Percentiles rank a stretch among this genome's conserved stretches.
Evolutionary conservation across 305 asterid genomes (phyloP).

Genomic region (Solanum hybrid): DNA sequence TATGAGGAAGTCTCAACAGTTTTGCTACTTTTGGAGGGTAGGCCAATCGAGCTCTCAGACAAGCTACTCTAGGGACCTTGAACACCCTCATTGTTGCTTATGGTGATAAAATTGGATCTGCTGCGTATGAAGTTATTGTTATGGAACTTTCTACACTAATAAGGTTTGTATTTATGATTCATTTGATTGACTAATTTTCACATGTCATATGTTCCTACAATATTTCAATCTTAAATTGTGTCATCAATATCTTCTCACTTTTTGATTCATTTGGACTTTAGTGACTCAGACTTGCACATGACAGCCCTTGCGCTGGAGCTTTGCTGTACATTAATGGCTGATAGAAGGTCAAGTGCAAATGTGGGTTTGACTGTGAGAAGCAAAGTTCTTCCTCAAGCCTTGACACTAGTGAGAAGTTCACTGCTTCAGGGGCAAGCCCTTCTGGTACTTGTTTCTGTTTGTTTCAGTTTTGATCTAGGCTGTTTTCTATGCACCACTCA

Average conservation of each 20-base stretch:
- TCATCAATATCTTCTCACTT: slow-evolving; percentile 2
- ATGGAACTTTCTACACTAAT: slow-evolving; percentile 89
- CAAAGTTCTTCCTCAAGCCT: slow-evolving; percentile 94
- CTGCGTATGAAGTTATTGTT: slow-evolving; percentile 90
- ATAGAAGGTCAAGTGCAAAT: slow-evolving; percentile 81
- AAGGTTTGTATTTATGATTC: slow-evolving; percentile 40
- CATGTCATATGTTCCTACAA: neutral
- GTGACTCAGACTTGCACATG: slow-evolving; percentile 98
- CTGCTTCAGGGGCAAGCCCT: slow-evolving; percentile 99
- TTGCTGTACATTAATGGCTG: slow-evolving; percentile 93
- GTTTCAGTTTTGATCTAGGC: neutral
- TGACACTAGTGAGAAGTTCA: slow-evolving; percentile 75
- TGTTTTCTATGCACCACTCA: slow-evolving; percentile 8
- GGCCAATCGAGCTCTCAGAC: slow-evolving; percentile 97
- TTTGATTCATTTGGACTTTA: slow-evolving; percentile 25
- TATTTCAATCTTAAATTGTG: neutral
- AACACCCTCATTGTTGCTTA: slow-evolving; percentile 88
- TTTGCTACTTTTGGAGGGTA: slow-evolving; percentile 21
- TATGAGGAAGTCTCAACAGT: neutral
- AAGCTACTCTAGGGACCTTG: slow-evolving; percentile 90
- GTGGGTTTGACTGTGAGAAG: slow-evolving; percentile 85
- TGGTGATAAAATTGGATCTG: slow-evolving; percentile 83
- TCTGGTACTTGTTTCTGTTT: slow-evolving; percentile 44
- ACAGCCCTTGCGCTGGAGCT: slow-evolving; percentile 93
- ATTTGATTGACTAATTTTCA: neutral